A percentile compares a stretch with the other conserved stretches of the same genome.
Conservation (phyloP, 257 asterid genomes). For the Rhazya stricta region DNA sequence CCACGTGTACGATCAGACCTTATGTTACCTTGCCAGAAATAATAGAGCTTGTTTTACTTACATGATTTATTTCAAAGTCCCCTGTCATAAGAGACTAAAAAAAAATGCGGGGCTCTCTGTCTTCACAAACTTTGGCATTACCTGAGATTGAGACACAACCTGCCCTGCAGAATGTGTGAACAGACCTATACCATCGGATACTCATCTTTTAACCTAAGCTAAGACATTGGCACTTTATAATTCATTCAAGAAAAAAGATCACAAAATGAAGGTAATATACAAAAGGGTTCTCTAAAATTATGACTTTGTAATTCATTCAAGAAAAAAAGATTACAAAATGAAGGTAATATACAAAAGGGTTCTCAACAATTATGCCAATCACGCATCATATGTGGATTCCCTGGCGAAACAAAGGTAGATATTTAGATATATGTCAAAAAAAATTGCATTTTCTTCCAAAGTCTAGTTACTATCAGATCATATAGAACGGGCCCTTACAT, state of each 20-base stretch:
- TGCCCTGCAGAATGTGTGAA: not conserved
- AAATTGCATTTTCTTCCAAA: constrained; percentile 13
- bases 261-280: not conserved
- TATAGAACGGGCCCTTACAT: constrained; percentile 40
- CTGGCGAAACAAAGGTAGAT: constrained; percentile 26
- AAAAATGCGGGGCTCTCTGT: constrained; percentile 9
- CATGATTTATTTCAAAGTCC: not conserved
- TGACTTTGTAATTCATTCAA: not conserved
- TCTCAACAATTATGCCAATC: constrained; percentile 36
- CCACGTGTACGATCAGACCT: constrained; percentile 30
- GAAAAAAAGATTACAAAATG: not conserved
- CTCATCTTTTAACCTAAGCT: constrained; percentile 2
- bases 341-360: not conserved
- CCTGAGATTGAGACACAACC: constrained; percentile 36
- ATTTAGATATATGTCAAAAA: constrained; percentile 14
- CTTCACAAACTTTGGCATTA: constrained; percentile 36
- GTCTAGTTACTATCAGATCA: constrained; percentile 46
- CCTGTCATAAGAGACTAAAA: not conserved
- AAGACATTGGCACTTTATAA: not conserved
- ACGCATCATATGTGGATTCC: constrained; percentile 39
- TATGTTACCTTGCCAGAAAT: not conserved
- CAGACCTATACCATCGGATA: constrained; percentile 25
- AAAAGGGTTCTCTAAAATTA: constrained; percentile 25
- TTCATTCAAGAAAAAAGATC: not conserved
- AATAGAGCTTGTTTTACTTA: not conserved